Percentiles rank a stretch among this genome's conserved stretches.
Evolutionary conservation across 2,329 filamentous ascomycete species (phyloP).

Genomic region (Colletotrichum salicis): DNA sequence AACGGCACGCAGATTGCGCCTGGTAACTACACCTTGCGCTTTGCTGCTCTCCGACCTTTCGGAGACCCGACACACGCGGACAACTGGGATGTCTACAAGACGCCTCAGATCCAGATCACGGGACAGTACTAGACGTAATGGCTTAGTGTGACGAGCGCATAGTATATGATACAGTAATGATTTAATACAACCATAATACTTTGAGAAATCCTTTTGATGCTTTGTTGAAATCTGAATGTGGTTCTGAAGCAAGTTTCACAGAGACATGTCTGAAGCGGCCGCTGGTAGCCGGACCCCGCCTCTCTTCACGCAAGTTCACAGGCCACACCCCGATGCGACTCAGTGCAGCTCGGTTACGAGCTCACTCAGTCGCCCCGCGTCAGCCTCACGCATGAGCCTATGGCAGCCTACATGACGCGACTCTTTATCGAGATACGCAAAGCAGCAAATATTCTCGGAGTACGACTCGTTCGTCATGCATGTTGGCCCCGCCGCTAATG

Average conservation of each 20-base stretch:
- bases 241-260: too few relatives aligned
- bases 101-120: conserved; percentile 46
- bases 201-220: not conserved
- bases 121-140: conserved; percentile 36
- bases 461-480: not conserved
- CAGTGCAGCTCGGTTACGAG: not conserved
- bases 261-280: too few relatives aligned
- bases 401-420: not conserved
- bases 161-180: conserved; percentile 15
- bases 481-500: not conserved
- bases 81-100: conserved; percentile 54
- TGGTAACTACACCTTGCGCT: conserved; percentile 54
- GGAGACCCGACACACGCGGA: conserved; percentile 52
- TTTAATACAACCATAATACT: not conserved
- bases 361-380: not conserved
- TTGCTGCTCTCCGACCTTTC: conserved; percentile 53
- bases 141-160: not conserved
- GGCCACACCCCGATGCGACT: not conserved
- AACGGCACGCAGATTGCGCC: conserved; percentile 53
- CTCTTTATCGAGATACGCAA: not conserved
- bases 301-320: not conserved
- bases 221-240: too few relatives aligned
- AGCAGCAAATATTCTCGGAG: not conserved
- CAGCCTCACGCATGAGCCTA: not conserved
- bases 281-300: not conserved